A percentile compares a stretch with the other conserved stretches of the same genome.
Conservation (phyloP, 2,329 filamentous ascomycete genomes). For the Cytospora chrysosperma region DNA sequence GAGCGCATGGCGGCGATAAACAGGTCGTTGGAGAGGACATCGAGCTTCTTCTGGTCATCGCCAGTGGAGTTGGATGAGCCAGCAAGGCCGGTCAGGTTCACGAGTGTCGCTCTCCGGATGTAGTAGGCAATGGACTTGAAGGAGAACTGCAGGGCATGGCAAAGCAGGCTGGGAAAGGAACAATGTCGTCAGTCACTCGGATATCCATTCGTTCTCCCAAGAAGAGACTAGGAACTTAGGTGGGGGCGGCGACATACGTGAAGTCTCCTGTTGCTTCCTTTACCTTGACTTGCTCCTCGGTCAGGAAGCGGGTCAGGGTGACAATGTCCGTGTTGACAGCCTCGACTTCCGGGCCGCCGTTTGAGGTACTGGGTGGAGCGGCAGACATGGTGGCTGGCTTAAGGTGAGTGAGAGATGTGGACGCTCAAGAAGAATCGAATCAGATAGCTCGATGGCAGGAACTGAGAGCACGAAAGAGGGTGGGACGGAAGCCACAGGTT, state of each 20-base stretch:
- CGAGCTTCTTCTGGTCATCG: constrained; percentile 99
- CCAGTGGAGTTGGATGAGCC: constrained; percentile 94
- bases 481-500: background rate
- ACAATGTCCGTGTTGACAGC: constrained; percentile 95
- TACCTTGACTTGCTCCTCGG: constrained; percentile 91
- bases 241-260: constrained; percentile 64
- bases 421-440: background rate
- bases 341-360: constrained; percentile 56
- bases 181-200: constrained; percentile 9
- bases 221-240: background rate
- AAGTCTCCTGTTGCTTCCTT: constrained; percentile 97
- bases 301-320: constrained; percentile 92
- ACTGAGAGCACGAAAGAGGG: background rate
- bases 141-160: constrained; percentile 96
- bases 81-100: constrained; percentile 93
- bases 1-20: constrained; percentile 95
- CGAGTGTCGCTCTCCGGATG: constrained; percentile 91
- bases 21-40: constrained; percentile 97
- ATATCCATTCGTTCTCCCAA: constrained; percentile 8
- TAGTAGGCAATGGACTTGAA: constrained; percentile 99
- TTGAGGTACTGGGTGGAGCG: constrained; percentile 29
- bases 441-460: no score
- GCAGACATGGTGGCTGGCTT: constrained; percentile 22
- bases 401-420: background rate
- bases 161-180: constrained; percentile 70